These are phyloP conservation scores for Coemansia asiatica DNA, from an alignment of 192 early-diverging fungal species.

Conservation along the genomic window DNA sequence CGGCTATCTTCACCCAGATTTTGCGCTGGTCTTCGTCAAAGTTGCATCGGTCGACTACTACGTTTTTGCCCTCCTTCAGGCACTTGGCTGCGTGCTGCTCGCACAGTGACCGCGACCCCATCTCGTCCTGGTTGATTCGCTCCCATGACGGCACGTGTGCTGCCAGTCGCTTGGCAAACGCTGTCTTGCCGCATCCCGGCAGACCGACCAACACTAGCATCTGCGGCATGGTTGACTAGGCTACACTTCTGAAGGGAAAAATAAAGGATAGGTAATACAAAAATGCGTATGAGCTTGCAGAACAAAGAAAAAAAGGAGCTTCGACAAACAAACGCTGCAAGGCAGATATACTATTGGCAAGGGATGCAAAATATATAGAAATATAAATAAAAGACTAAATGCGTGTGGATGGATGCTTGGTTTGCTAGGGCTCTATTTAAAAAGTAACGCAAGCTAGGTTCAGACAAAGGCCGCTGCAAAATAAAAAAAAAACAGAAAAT, in stretches of 20 bases:
- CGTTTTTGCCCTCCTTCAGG: conserved; percentile 61
- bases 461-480: neutral
- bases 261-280: neutral
- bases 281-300: no score
- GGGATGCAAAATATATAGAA: no score
- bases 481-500: neutral
- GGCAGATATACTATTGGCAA: no score
- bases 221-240: conserved; percentile 56
- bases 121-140: conserved; percentile 76
- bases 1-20: conserved; percentile 68
- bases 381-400: no score
- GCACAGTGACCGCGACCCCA: conserved; percentile 65
- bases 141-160: conserved; percentile 56
- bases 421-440: no score
- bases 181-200: conserved; percentile 75
- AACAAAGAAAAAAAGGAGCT: no score
- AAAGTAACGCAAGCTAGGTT: neutral
- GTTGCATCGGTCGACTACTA: conserved; percentile 77
- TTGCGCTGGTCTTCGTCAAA: conserved; percentile 74
- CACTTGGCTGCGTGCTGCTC: conserved; percentile 57
- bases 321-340: no score
- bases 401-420: no score
- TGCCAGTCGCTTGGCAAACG: conserved; percentile 60
- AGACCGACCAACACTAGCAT: conserved; percentile 72
- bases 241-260: no score